Base-by-base conservation (phyloP, 164 flowering plant genomes). In the grape (Vitis vinifera) region DNA sequence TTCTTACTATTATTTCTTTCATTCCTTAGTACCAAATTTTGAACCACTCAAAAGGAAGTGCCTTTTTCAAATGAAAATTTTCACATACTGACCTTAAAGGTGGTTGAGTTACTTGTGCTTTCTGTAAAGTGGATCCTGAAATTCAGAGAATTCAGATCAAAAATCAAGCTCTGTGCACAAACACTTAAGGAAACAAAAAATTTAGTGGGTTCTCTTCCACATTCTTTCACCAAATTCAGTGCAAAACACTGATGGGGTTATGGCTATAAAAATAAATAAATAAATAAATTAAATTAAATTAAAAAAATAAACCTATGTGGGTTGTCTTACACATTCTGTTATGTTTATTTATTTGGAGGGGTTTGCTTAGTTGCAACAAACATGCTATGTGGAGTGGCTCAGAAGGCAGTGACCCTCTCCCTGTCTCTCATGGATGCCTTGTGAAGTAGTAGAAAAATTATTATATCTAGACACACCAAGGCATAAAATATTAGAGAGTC, bases 351-450 rank as follows among this genome's bases (percentile, higher is more conserved):
- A 58, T 58, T 71, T 15, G 17, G 13, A 13, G 59, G 63, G 55
- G 12, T 58, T 30, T 74, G 79, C 78, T 68, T 74, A 66, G 77
- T 74, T 73, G 75, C 73, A 76, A 71, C 69, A 74, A 67, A 78
- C 73, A 72, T 65, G 65, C 57, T 66, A n/a, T 19, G 29, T 77
- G 68, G 83, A 79, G 83, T 82, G 74, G 83, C 68, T 68, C 70
- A 63, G 55, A 82, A 79, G 85, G 72, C 62, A 77, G 76, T 67
- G 19, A 65, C 58, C 30, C 68, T 62, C 75, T 17, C 17, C 17
- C 17, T 17, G 17, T 17, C 17, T n/a, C 62, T 66, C 57, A 53
- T 49, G 44, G 63, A 62, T 65, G 76, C 69, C 70, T 72, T 73
- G 73, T 48, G 70, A 63, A 65, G 50, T 23, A 49, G 62, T 9